phyloP scores from a whole-genome alignment of 1,284 basidiomycete species.

The Apiotrichum sp. region DNA sequence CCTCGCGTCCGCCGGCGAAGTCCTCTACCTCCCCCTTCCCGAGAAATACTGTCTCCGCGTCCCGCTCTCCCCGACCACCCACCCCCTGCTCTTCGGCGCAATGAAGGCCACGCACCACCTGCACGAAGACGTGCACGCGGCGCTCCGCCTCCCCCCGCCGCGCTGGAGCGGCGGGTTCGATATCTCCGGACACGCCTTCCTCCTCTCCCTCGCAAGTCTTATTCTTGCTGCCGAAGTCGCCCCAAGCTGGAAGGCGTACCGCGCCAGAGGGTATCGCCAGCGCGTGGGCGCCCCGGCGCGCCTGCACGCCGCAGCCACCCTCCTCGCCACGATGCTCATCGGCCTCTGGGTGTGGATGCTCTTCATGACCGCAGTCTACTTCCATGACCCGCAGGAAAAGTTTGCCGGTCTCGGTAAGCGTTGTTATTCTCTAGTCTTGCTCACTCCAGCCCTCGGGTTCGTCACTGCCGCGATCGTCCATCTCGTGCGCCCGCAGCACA shows the following conservation, averaged over 20 bases:
- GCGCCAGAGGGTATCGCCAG: slow-evolving; percentile 1
- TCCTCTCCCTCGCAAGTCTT: slow-evolving; percentile 75
- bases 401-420: slow-evolving; percentile 69
- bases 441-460: slow-evolving; percentile 24
- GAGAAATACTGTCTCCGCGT: slow-evolving; percentile 56
- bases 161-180: slow-evolving; percentile 70
- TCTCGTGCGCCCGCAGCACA: slow-evolving; percentile 15
- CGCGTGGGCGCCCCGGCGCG: background rate
- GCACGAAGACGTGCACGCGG: slow-evolving; percentile 5
- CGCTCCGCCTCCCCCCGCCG: slow-evolving; percentile 45
- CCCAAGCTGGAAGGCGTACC: slow-evolving; percentile 33
- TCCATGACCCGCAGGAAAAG: slow-evolving; percentile 85
- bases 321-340: slow-evolving; percentile 49
- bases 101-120: slow-evolving; percentile 13
- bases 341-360: slow-evolving; percentile 67
- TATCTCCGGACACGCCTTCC: slow-evolving; percentile 88
- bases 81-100: slow-evolving; percentile 59
- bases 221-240: slow-evolving; percentile 72
- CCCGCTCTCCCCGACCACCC: slow-evolving; percentile 56
- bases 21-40: slow-evolving; percentile 24
- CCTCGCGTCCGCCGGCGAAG: slow-evolving; percentile 12
- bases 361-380: slow-evolving; percentile 78
- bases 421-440: background rate
- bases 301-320: slow-evolving; percentile 16
- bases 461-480: slow-evolving; percentile 17